phyloP scores from a whole-genome alignment of 2,329 filamentous ascomycete species.

The Trichoderma sp. region DNA sequence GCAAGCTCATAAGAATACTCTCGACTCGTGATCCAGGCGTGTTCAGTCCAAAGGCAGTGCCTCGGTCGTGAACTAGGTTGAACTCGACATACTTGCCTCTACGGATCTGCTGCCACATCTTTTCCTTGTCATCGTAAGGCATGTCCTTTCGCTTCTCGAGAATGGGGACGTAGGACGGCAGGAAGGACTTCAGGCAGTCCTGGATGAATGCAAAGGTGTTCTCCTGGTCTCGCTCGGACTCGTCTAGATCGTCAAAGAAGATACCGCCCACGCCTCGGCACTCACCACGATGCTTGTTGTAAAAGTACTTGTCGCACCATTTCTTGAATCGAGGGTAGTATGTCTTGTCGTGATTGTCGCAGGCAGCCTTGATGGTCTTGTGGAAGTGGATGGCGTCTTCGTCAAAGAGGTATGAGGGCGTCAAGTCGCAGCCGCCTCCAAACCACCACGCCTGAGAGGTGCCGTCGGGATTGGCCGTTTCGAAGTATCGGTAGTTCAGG shows the following conservation, averaged over 20 bases:
- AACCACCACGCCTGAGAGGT: constrained; percentile 95
- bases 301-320: constrained; percentile 98
- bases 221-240: constrained; percentile 80
- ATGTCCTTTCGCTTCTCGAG: constrained; percentile 86
- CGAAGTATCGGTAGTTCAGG: constrained; percentile 98
- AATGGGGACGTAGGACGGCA: constrained; percentile 89
- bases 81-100: constrained; percentile 98
- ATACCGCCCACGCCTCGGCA: constrained; percentile 88
- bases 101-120: constrained; percentile 94
- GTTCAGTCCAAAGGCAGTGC: constrained; percentile 90
- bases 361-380: constrained; percentile 84
- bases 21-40: constrained; percentile 89
- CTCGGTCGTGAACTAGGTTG: constrained; percentile 94
- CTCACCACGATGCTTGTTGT: constrained; percentile 86
- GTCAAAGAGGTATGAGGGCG: constrained; percentile 90
- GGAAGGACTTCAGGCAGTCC: constrained; percentile 79
- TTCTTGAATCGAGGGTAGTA: constrained; percentile 96
- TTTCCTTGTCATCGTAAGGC: constrained; percentile 81
- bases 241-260: constrained; percentile 97
- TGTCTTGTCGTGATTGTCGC: constrained; percentile 85
- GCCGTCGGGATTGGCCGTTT: constrained; percentile 83
- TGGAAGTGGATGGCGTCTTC: constrained; percentile 98
- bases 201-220: constrained; percentile 87
- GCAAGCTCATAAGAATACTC: constrained; percentile 96
- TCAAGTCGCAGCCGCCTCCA: constrained; percentile 90